phyloP scores from a whole-genome alignment of 495 filamentous ascomycete genomes.

The Amphirosellinia nigrospora region DNA sequence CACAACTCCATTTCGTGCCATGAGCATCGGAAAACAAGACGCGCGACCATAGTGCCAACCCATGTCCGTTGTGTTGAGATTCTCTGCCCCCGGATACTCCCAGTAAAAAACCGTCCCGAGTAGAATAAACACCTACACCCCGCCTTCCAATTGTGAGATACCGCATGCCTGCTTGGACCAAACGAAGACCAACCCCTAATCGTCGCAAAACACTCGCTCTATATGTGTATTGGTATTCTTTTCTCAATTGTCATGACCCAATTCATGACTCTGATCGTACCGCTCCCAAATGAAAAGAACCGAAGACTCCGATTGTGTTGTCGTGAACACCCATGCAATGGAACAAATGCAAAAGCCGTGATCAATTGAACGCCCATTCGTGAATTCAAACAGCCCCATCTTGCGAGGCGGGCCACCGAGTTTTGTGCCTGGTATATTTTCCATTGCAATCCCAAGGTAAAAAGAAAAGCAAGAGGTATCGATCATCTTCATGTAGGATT shows the following conservation, averaged over 20 bases:
- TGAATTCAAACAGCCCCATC: slow-evolving; percentile 42
- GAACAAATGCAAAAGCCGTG: slow-evolving; percentile 45
- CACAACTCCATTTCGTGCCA: slow-evolving; percentile 43
- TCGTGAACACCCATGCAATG: slow-evolving; percentile 48
- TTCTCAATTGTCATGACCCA: slow-evolving; percentile 44
- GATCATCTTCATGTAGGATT: slow-evolving; percentile 42
- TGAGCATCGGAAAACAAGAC: slow-evolving; percentile 39
- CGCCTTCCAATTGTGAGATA: slow-evolving; percentile 37
- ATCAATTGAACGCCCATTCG: slow-evolving; percentile 40
- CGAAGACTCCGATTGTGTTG: slow-evolving; percentile 45
- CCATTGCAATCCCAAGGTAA: slow-evolving; percentile 36
- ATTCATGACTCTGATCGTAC: slow-evolving; percentile 44
- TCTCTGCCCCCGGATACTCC: slow-evolving; percentile 41
- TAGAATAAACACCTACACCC: slow-evolving; percentile 37
- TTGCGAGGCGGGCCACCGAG: slow-evolving; percentile 40
- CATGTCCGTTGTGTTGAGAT: slow-evolving; percentile 41
- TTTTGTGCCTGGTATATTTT: slow-evolving; percentile 31
- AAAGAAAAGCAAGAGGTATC: slow-evolving; percentile 43
- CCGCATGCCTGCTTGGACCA: slow-evolving; percentile 39
- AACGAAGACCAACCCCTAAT: slow-evolving; percentile 38
- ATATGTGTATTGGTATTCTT: slow-evolving; percentile 45
- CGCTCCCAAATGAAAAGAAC: slow-evolving; percentile 43
- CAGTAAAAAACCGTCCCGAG: slow-evolving; percentile 38
- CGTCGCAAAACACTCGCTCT: slow-evolving; percentile 46
- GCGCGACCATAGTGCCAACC: slow-evolving; percentile 38